These are phyloP conservation scores for Powellomyces hirtus DNA, from an alignment of 192 early-diverging fungal species.

Conservation along the genomic window DNA sequence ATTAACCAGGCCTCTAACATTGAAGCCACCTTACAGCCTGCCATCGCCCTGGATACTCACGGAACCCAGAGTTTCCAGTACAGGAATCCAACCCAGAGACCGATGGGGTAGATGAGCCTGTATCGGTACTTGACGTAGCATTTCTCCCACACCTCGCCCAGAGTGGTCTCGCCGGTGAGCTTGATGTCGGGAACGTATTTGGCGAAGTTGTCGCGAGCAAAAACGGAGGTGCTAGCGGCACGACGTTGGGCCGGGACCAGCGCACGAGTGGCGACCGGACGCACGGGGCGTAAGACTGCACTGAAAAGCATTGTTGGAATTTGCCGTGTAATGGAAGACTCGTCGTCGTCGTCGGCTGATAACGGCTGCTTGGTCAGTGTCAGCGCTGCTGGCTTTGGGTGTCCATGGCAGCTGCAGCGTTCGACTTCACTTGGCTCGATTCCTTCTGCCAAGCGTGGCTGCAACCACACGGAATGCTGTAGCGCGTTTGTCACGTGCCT, in stretches of 20 bases:
- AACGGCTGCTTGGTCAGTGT: no score
- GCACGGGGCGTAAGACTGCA: constrained; percentile 20
- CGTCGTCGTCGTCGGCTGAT: no score
- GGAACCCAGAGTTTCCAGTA: constrained; percentile 46
- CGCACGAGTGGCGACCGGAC: constrained; percentile 5
- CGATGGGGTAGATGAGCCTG: constrained; percentile 45
- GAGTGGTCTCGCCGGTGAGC: constrained; percentile 38
- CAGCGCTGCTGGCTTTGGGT: no score
- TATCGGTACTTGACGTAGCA: constrained; percentile 47
- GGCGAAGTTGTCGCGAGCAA: constrained; percentile 37
- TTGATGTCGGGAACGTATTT: constrained; percentile 35
- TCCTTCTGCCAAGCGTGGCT: no score
- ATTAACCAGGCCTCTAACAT: no score
- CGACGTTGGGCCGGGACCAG: constrained; percentile 10
- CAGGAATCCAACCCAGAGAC: constrained; percentile 43
- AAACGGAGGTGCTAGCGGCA: constrained; percentile 28
- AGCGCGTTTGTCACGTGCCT: no score
- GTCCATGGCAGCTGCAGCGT: no score
- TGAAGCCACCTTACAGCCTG: no score
- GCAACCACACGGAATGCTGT: no score
- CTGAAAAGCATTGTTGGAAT: constrained; percentile 34
- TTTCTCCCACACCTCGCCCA: constrained; percentile 48
- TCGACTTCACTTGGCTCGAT: no score
- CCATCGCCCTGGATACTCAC: no score
- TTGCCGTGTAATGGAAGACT: no score